These are phyloP conservation scores for Phytophthora megakarya DNA, from an alignment of 352 stramenopile genomes.

Conservation along the genomic window DNA sequence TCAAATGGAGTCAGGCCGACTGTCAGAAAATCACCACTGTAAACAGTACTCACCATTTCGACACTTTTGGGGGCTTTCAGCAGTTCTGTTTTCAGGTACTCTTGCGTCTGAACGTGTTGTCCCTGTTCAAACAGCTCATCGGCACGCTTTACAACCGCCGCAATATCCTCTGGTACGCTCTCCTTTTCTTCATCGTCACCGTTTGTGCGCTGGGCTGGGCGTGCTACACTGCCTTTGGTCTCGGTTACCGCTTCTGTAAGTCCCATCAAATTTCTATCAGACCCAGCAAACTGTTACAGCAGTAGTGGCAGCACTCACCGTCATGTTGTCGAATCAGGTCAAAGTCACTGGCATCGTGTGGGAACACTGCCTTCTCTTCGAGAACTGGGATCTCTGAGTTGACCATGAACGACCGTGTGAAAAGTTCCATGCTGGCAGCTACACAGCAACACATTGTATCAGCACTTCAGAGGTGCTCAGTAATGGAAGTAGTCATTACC, in stretches of 20 bases:
- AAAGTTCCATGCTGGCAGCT: conserved; percentile 59
- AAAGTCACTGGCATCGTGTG: conserved; percentile 58
- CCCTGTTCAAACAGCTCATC: conserved; percentile 61
- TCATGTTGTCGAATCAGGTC: conserved; percentile 58
- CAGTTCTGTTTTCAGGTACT: conserved; percentile 51
- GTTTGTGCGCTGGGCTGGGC: not conserved
- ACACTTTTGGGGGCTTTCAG: conserved; percentile 44
- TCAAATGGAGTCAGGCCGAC: not conserved
- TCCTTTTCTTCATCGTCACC: conserved; percentile 48
- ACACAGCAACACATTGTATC: conserved; percentile 11
- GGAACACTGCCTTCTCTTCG: conserved; percentile 61
- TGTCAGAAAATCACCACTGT: not conserved
- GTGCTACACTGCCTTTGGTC: not conserved
- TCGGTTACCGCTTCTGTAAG: not conserved
- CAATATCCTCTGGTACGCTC: conserved; percentile 31
- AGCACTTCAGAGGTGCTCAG: not conserved
- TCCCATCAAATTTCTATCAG: conserved; percentile 1
- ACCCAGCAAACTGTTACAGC: not conserved
- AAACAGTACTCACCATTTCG: conserved; percentile 48
- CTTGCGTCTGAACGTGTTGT: conserved; percentile 43
- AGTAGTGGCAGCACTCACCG: conserved; percentile 19
- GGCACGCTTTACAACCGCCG: conserved; percentile 37
- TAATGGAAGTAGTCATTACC: conserved; percentile 24
- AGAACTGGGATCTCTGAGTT: conserved; percentile 46
- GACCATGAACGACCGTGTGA: conserved; percentile 32